Evolutionary conservation across 139 green algal genomes (phyloP).

Genomic region (Volvox reticuliferus): DNA sequence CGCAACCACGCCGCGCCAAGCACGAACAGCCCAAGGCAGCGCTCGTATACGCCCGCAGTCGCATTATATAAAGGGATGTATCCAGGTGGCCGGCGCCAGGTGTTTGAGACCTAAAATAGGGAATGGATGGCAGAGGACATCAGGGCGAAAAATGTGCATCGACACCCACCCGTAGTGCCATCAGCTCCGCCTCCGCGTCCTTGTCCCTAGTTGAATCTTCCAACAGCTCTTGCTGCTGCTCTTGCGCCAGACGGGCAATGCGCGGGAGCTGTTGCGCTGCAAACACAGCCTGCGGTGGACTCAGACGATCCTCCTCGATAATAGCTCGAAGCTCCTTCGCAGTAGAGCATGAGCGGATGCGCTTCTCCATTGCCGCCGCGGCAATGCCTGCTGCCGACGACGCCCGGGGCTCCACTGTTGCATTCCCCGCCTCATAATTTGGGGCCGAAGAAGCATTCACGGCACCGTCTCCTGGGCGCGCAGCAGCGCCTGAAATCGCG

Average conservation of each 20-base stretch:
- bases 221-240: conserved; percentile 2
- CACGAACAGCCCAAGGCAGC: too few species aligned
- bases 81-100: too few species aligned
- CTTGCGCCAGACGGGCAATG: neutral
- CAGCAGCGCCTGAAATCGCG: neutral
- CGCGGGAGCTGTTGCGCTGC: conserved; percentile 35
- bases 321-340: neutral
- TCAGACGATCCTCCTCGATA: neutral
- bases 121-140: too few species aligned
- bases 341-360: neutral
- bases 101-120: too few species aligned
- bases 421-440: neutral
- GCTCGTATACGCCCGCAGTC: too few species aligned
- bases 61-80: too few species aligned
- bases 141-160: too few species aligned
- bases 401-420: neutral
- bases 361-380: neutral
- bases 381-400: neutral
- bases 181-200: neutral
- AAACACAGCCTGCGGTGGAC: neutral
- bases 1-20: too few species aligned
- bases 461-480: too few species aligned
- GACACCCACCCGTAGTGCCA: neutral
- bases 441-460: too few species aligned
- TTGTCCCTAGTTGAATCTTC: neutral